phyloP scores from a whole-genome alignment of 78 protist genomes.

The Paratrimastix pyriformis region DNA sequence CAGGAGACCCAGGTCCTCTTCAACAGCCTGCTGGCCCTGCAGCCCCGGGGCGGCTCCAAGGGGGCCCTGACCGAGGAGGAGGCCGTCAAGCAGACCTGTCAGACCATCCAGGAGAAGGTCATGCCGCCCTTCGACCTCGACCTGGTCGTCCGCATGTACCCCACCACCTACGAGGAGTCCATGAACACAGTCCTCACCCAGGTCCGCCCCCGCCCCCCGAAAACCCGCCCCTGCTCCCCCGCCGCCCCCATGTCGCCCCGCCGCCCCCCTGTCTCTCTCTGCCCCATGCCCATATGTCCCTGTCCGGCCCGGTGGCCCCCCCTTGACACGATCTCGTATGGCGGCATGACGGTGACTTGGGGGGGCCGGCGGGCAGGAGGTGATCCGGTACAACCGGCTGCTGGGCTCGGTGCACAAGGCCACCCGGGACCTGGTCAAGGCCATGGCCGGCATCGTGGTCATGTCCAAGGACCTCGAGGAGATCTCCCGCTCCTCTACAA shows the following conservation, averaged over 20 bases:
- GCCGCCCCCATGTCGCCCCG: no score
- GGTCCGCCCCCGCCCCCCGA: conserved; percentile 19
- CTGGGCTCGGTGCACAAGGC: conserved; percentile 19
- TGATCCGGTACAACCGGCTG: conserved; percentile 62
- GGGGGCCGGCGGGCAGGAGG: conserved; percentile 62
- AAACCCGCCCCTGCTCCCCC: no score
- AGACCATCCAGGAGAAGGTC: conserved; percentile 19
- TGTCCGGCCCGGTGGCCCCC: no score
- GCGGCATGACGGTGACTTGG: no score
- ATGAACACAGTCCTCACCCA: conserved; percentile 51
- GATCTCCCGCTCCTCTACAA: conserved; percentile 36
- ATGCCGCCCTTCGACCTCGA: conserved; percentile 24
- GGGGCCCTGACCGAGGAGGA: background rate
- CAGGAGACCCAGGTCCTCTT: conserved; percentile 42
- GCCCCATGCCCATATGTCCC: background rate
- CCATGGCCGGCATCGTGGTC: conserved; percentile 66
- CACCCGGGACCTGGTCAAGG: conserved; percentile 48
- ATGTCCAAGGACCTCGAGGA: conserved; percentile 55
- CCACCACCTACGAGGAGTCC: conserved; percentile 46
- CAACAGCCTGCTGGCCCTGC: conserved; percentile 29
- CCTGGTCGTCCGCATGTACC: conserved; percentile 29
- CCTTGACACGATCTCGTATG: no score
- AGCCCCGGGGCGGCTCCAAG: conserved; percentile 43
- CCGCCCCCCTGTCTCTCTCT: no score
- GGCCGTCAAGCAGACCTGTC: no score